Percentiles rank a stretch among this genome's conserved stretches.
Evolutionary conservation across 257 asterid species (phyloP).

Genomic region (Scutellaria minor): DNA sequence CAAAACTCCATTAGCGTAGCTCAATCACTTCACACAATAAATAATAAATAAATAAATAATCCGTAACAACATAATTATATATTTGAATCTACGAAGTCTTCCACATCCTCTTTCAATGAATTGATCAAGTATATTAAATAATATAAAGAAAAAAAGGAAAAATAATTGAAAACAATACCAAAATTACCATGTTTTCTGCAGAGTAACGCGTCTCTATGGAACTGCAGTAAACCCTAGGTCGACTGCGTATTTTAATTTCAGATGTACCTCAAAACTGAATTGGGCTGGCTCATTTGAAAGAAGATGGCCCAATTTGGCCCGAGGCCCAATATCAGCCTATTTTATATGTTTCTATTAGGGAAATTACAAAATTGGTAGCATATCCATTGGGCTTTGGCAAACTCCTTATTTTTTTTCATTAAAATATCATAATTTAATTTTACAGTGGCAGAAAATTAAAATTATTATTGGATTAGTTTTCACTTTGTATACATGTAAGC

Average conservation of each 20-base stretch:
- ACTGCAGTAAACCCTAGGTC: conserved; percentile 19
- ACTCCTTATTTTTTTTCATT: too few species aligned
- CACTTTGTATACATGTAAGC: too few species aligned
- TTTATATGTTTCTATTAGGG: not conserved
- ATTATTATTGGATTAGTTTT: too few species aligned
- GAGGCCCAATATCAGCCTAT: not conserved
- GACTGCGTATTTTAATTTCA: not conserved
- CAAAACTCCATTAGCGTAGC: not conserved
- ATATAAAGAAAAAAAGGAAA: not conserved
- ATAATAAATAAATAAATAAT: not conserved
- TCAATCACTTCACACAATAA: not conserved
- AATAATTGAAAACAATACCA: not conserved
- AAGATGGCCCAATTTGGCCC: not conserved
- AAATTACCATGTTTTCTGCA: conserved; percentile 28
- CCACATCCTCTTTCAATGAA: conserved; percentile 11
- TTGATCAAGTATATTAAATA: not conserved
- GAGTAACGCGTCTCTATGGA: conserved; percentile 17
- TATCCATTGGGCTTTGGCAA: too few species aligned
- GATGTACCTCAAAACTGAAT: not conserved
- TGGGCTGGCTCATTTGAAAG: not conserved
- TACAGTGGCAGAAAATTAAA: too few species aligned
- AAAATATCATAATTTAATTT: too few species aligned
- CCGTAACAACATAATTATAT: not conserved
- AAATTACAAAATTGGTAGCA: too few species aligned
- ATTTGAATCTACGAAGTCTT: not conserved